Evolutionary conservation across 2,329 filamentous ascomycete genomes (phyloP), one percentile per base, ranked within the genome.

Genomic region (Xylaria sp.): DNA sequence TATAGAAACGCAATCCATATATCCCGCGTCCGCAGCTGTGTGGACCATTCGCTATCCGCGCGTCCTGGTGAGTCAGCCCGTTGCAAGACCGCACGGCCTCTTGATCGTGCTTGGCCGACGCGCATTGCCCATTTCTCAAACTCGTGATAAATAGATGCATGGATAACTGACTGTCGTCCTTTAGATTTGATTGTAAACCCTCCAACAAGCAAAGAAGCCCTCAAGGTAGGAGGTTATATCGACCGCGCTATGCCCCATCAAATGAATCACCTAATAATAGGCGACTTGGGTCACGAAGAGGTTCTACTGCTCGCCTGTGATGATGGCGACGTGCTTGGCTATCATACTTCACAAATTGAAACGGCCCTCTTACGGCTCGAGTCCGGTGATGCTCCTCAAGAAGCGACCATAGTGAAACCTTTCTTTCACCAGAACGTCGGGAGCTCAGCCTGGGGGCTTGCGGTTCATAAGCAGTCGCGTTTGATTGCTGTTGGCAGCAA

Each of bases 401-500:
- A 56, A 23, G 39, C 48, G 50, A 66, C 23, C 52, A 67, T 28
- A 54, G 71, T 71, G 34, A 50, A 74, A 76, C 66, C 77, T 78
- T 92, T 97, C 76, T 92, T 97, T 66, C 88, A 89, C 68, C 88
- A 92, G 46, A 94, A 92, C 77, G 94, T 97, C 2, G 88, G 88
- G 1, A 82, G 81, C 28, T 95, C 93, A 69, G 95, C 94, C 2
- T 99, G 96, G 96, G 96, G 95, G 0, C 81, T 97, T 57, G 91
- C 94, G 8, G 86, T 97, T 12, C 95, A 98, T 78, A 86, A 89
- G 70, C 83, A 90, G 71, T 93, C 93, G n/a, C 89, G 94, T 0
- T 83, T 98, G 70, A 91, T 99, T 71, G 96, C 95, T 0, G 91
- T 97, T 48, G 93, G 92, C 74, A 90, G 92, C 0, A 99, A 99